Conservation (phyloP, 108 stramenopile genomes). For the Fistulifera pelliculosa region DNA sequence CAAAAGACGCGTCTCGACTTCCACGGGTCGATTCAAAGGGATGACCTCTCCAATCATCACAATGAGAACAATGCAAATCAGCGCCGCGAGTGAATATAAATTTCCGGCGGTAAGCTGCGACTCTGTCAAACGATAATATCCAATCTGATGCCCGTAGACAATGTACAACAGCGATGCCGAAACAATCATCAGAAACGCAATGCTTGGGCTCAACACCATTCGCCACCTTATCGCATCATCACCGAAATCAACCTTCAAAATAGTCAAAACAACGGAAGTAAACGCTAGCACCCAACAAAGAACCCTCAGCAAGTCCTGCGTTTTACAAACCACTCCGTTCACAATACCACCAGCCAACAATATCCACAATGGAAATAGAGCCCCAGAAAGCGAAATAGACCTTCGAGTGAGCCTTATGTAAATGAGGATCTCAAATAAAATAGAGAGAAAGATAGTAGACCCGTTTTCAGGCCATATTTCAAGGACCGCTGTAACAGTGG, state of each 20-base stretch:
- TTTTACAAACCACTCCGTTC: slow-evolving; percentile 79
- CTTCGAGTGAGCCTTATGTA: slow-evolving; percentile 39
- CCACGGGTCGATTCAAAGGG: slow-evolving; percentile 31
- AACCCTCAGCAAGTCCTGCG: slow-evolving; percentile 57
- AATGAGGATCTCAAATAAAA: slow-evolving; percentile 76
- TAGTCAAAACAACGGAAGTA: slow-evolving; percentile 46
- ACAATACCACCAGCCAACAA: slow-evolving; percentile 51
- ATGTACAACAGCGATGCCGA: slow-evolving; percentile 66
- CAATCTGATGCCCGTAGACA: slow-evolving; percentile 79
- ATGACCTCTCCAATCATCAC: slow-evolving; percentile 65
- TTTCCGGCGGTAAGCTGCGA: slow-evolving; percentile 79
- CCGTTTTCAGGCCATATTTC: slow-evolving; percentile 82
- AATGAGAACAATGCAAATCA: slow-evolving; percentile 58
- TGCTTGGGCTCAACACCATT: slow-evolving; percentile 45
- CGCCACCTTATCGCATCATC: slow-evolving; percentile 33
- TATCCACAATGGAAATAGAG: slow-evolving; percentile 66
- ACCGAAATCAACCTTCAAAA: slow-evolving; percentile 58
- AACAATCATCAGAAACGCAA: slow-evolving; percentile 47
- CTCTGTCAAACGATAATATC: slow-evolving; percentile 73
- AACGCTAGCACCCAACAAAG: slow-evolving; percentile 64
- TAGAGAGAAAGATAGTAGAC: slow-evolving; percentile 60
- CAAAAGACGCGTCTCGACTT: slow-evolving; percentile 44
- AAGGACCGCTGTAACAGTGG: slow-evolving; percentile 73
- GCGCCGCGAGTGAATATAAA: slow-evolving; percentile 62
- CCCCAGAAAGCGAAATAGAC: slow-evolving; percentile 30